A percentile compares a stretch with the other conserved stretches of the same genome.
Conservation (phyloP, 768 basidiomycete genomes). For the Antrodiella citrinella region DNA sequence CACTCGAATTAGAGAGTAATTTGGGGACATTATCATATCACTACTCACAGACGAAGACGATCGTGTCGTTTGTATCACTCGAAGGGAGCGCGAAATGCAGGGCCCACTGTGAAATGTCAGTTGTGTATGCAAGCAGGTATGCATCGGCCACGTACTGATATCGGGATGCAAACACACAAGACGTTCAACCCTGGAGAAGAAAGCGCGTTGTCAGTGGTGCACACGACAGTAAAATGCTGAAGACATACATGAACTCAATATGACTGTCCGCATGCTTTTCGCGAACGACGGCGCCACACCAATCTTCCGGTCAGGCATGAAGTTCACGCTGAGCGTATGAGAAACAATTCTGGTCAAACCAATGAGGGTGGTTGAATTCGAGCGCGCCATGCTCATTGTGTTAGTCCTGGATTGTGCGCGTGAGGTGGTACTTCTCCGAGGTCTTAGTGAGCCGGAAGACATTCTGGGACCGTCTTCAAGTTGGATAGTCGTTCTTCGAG, state of each 20-base stretch:
- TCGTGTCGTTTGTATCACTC: conserved; percentile 37
- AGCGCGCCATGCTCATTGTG: too few species aligned
- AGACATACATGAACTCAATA: conserved; percentile 48
- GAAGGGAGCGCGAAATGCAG: conserved; percentile 50
- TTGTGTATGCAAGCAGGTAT: too few species aligned
- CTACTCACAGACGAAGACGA: conserved; percentile 67
- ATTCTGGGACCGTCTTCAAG: too few species aligned
- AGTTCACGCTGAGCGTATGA: not conserved
- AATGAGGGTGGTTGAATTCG: not conserved
- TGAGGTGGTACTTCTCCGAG: too few species aligned
- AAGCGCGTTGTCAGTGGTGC: conserved; percentile 2
- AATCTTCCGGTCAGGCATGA: conserved; percentile 19
- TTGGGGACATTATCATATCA: not conserved
- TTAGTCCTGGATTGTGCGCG: too few species aligned
- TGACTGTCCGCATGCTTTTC: conserved; percentile 43
- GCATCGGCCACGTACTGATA: conserved; percentile 50
- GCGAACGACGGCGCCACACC: conserved; percentile 37
- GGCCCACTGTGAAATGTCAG: conserved; percentile 48
- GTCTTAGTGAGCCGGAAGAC: too few species aligned
- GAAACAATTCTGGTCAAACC: not conserved
- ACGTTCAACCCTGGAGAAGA: conserved; percentile 71
- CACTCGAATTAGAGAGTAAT: not conserved
- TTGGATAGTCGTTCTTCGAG: too few species aligned
- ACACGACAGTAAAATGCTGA: not conserved
- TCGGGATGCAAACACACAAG: conserved; percentile 62